A percentile compares a stretch with the other conserved stretches of the same genome.
Evolutionary conservation across 345 rosid species (phyloP).

Genomic region (Jatropha curcas): DNA sequence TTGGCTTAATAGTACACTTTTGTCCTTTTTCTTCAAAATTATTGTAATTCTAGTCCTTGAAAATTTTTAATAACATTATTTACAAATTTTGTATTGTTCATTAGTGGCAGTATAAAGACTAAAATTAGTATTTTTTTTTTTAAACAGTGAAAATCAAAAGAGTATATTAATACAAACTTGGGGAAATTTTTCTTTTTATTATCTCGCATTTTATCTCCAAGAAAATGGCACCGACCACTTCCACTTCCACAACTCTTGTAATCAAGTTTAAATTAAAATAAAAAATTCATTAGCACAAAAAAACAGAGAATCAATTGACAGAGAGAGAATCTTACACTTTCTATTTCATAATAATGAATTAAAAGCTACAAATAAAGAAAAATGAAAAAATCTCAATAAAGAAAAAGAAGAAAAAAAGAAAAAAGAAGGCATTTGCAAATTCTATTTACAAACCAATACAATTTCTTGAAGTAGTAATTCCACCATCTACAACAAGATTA

Average conservation of each 20-base stretch:
- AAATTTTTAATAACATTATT: no score
- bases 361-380: not conserved
- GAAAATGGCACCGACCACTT: no score
- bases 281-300: not conserved
- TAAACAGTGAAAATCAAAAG: no score
- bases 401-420: not conserved
- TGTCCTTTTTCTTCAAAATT: no score
- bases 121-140: no score
- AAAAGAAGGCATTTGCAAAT: not conserved
- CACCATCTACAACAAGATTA: constrained; percentile 90
- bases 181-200: no score
- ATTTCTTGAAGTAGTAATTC: constrained; percentile 68
- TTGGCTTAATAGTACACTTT: no score
- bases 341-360: not conserved
- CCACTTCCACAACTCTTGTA: not conserved
- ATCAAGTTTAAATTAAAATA: not conserved
- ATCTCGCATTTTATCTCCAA: no score
- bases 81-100: no score
- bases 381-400: not conserved
- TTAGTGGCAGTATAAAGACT: no score
- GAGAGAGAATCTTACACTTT: not conserved
- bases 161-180: no score
- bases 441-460: constrained; percentile 66
- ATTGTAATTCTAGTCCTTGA: no score
- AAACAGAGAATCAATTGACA: not conserved